Conservation (phyloP, 2,329 filamentous ascomycete genomes). For the Coniochaeta hoffmannii region DNA sequence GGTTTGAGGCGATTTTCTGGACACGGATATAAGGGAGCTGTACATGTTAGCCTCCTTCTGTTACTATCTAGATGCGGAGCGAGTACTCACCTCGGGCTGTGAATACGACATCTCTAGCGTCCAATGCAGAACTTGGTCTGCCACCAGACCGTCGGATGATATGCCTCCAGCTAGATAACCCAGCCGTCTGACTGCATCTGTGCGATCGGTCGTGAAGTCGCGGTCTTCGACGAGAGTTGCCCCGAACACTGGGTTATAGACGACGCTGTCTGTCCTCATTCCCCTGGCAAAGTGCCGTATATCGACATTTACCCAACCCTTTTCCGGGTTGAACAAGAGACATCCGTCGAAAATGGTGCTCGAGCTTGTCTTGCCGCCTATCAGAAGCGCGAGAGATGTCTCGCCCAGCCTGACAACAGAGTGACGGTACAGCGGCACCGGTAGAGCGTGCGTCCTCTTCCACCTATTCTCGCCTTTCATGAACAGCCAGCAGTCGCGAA, state of each 20-base stretch:
- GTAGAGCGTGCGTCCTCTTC: conserved; percentile 59
- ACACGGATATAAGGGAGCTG: conserved; percentile 18
- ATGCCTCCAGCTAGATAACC: conserved; percentile 72
- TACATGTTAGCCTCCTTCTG: background rate
- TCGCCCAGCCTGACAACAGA: conserved; percentile 45
- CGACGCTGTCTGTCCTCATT: conserved; percentile 20
- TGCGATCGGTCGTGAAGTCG: background rate
- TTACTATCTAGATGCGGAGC: background rate
- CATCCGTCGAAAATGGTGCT: conserved; percentile 41
- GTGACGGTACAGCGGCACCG: conserved; percentile 69
- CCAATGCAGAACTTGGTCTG: conserved; percentile 61
- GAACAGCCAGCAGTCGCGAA: conserved; percentile 71
- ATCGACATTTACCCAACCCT: conserved; percentile 33
- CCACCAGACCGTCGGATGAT: conserved; percentile 52
- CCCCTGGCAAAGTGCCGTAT: conserved; percentile 23
- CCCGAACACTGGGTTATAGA: conserved; percentile 34
- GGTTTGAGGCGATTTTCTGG: background rate
- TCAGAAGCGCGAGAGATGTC: conserved; percentile 47
- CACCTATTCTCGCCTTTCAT: conserved; percentile 47
- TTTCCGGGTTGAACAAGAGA: conserved; percentile 41
- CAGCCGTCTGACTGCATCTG: conserved; percentile 21
- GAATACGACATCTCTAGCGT: conserved; percentile 33
- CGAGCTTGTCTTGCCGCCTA: conserved; percentile 52
- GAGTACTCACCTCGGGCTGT: conserved; percentile 22
- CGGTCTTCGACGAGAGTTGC: conserved; percentile 24